phyloP scores from a whole-genome alignment of 495 filamentous ascomycete genomes.

The Choiromyces venosus region DNA sequence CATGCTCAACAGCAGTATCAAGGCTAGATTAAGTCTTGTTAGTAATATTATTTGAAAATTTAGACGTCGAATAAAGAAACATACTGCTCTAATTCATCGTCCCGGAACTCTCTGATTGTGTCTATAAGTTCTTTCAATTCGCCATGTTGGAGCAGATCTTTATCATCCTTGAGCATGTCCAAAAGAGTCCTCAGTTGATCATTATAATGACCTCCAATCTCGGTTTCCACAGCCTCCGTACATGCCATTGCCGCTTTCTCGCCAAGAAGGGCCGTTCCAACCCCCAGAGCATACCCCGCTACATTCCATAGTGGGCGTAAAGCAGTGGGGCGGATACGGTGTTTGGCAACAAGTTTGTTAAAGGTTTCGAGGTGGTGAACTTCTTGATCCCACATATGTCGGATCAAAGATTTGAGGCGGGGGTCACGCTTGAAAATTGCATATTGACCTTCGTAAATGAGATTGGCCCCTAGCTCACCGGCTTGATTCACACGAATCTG shows the following conservation, averaged over 20 bases:
- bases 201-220: conserved; percentile 96
- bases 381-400: conserved; percentile 98
- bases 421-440: conserved; percentile 68
- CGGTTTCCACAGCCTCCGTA: conserved; percentile 96
- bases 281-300: conserved; percentile 76
- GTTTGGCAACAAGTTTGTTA: conserved; percentile 73
- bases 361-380: conserved; percentile 78
- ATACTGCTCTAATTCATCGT: conserved; percentile 88
- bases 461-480: conserved; percentile 77
- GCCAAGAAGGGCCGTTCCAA: conserved; percentile 83
- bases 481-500: conserved; percentile 82
- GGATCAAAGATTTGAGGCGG: conserved; percentile 81
- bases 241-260: conserved; percentile 97
- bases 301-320: conserved; percentile 90
- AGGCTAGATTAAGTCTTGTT: conserved; percentile 44
- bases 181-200: conserved; percentile 75
- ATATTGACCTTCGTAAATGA: conserved; percentile 80
- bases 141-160: conserved; percentile 70
- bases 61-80: not conserved
- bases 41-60: not conserved
- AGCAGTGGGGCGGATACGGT: conserved; percentile 87
- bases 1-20: conserved; percentile 89
- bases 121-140: conserved; percentile 69
- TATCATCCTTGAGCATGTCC: conserved; percentile 68
- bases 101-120: conserved; percentile 75